These are phyloP conservation scores for Colletotrichum tropicale DNA, from an alignment of 2,329 filamentous ascomycete genomes.

Conservation along the genomic window DNA sequence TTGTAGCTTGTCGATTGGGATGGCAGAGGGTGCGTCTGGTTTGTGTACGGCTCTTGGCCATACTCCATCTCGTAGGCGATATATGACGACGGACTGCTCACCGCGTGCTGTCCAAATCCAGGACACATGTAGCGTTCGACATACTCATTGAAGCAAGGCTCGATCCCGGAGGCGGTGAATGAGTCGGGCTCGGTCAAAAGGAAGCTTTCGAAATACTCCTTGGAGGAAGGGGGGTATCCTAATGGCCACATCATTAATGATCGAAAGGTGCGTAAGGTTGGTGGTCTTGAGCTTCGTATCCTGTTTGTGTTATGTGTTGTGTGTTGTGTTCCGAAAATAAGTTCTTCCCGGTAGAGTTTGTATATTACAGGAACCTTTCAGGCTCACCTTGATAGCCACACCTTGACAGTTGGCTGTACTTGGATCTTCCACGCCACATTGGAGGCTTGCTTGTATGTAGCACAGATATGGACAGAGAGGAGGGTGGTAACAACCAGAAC, in stretches of 20 bases:
- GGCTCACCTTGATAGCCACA: not conserved
- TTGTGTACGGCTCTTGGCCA: not conserved
- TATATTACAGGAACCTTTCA: not conserved
- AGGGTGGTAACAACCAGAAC: not conserved
- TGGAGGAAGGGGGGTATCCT: no score
- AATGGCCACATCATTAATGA: no score
- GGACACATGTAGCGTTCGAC: no score
- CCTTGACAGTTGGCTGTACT: not conserved
- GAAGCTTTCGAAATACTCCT: no score
- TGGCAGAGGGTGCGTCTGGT: not conserved
- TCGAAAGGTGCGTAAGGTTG: no score
- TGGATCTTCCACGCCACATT: not conserved
- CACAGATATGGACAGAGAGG: not conserved
- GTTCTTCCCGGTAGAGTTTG: not conserved
- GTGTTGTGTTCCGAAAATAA: not conserved
- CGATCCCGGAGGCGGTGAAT: no score
- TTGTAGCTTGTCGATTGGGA: not conserved
- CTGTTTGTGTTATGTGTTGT: not conserved
- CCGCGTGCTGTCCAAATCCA: not conserved
- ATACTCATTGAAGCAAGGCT: no score
- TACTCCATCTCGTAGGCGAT: not conserved
- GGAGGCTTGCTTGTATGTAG: not conserved
- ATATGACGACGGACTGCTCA: not conserved
- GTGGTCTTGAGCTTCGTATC: not conserved
- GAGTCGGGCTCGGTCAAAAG: no score